phyloP scores from a whole-genome alignment of 2,329 filamentous ascomycete species.

The Alternaria brassicae region DNA sequence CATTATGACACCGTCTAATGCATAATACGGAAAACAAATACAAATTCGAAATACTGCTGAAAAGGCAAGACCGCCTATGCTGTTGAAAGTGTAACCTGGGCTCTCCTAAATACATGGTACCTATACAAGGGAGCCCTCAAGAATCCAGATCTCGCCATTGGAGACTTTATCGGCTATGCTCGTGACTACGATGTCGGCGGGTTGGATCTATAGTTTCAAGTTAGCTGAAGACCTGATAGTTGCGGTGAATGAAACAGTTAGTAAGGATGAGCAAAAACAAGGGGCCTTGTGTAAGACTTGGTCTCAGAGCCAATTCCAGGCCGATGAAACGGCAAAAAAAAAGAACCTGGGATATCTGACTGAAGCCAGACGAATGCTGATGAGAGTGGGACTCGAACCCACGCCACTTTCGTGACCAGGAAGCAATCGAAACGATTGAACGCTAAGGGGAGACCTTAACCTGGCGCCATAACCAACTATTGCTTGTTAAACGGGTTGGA shows the following conservation, averaged over 20 bases:
- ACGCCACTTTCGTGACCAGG: slow-evolving; percentile 52
- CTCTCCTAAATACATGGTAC: neutral
- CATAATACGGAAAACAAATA: neutral
- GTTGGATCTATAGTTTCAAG: slow-evolving; percentile 67
- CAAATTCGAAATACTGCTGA: neutral
- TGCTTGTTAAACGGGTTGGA: too few relatives aligned
- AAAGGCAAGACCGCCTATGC: neutral
- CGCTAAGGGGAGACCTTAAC: too few relatives aligned
- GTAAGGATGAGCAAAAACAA: neutral
- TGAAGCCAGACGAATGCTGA: slow-evolving; percentile 44
- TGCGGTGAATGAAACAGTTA: neutral
- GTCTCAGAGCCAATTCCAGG: neutral
- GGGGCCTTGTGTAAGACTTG: neutral
- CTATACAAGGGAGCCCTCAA: slow-evolving; percentile 64
- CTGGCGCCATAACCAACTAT: slow-evolving; percentile 45
- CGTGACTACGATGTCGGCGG: slow-evolving; percentile 78
- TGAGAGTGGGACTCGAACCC: slow-evolving; percentile 53
- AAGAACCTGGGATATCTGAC: slow-evolving; percentile 32
- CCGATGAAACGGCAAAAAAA: slow-evolving; percentile 26
- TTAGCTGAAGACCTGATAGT: slow-evolving; percentile 11
- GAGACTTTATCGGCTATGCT: slow-evolving; percentile 75
- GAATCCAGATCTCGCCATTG: slow-evolving; percentile 89
- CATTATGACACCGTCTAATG: neutral
- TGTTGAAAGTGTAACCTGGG: neutral
- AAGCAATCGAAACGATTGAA: too few relatives aligned